phyloP scores from a whole-genome alignment of 2,329 filamentous ascomycete genomes.

The Beauveria bassiana region DNA sequence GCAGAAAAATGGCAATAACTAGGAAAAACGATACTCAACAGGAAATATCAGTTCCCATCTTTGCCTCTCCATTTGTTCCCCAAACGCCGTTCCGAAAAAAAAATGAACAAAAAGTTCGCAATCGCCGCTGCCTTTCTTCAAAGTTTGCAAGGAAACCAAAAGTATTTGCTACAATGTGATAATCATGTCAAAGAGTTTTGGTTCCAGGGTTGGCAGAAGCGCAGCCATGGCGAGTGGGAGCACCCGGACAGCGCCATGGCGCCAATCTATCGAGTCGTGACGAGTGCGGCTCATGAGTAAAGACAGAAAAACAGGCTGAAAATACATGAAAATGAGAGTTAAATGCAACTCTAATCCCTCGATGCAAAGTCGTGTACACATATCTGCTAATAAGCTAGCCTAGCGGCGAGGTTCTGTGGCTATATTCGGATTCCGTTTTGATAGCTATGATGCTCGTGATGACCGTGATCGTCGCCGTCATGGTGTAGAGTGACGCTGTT shows the following conservation, averaged over 20 bases:
- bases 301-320: conserved; percentile 2
- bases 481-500: conserved; percentile 97
- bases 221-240: not conserved
- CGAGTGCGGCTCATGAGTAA: not conserved
- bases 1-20: conserved; percentile 4
- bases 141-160: not conserved
- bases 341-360: conserved; percentile 3
- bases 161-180: not conserved
- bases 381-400: conserved; percentile 16
- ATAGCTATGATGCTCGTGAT: conserved; percentile 23
- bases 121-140: conserved; percentile 15
- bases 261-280: not conserved
- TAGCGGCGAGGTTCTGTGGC: not conserved
- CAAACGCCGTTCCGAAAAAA: conserved; percentile 24
- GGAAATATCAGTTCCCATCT: conserved; percentile 16
- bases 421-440: conserved; percentile 16
- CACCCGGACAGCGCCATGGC: not conserved
- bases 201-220: not conserved
- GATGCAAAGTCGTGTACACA: conserved; percentile 10
- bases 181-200: not conserved
- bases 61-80: conserved; percentile 22
- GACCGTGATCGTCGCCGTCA: conserved; percentile 68
- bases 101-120: not conserved
- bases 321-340: not conserved
- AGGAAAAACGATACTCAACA: conserved; percentile 6